Percentiles rank a stretch among this genome's conserved stretches.
phyloP scores from a whole-genome alignment of 2,329 filamentous ascomycete genomes.

The Colletotrichum godetiae region DNA sequence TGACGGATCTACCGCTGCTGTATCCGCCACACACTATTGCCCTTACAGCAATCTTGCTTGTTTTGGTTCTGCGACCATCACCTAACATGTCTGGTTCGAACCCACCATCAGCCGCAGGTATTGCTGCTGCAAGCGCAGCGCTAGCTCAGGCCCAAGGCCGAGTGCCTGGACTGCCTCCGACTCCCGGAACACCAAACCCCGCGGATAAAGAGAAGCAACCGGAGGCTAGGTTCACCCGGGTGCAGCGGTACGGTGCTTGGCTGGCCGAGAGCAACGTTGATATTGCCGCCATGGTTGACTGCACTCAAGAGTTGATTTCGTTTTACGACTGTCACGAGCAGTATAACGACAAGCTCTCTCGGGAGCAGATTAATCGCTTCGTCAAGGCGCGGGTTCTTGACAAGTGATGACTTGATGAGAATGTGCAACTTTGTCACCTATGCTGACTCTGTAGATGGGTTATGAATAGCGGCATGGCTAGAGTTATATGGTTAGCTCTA shows the following conservation, averaged over 20 bases:
- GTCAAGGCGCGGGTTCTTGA: constrained; percentile 69
- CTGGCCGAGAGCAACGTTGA: constrained; percentile 88
- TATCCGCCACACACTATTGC: constrained; percentile 89
- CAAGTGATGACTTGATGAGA: constrained; percentile 49
- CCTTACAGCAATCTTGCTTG: constrained; percentile 86
- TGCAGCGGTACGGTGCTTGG: constrained; percentile 78
- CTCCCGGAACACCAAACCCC: constrained; percentile 28
- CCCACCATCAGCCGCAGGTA: constrained; percentile 48
- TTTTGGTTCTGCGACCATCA: constrained; percentile 82
- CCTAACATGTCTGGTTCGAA: constrained; percentile 43
- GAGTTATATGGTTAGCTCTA: background rate
- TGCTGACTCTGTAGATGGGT: background rate
- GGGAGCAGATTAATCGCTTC: constrained; percentile 69
- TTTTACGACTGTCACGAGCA: constrained; percentile 80
- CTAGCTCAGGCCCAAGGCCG: constrained; percentile 54
- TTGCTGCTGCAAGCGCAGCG: constrained; percentile 62
- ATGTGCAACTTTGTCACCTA: background rate
- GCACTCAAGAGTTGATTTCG: constrained; percentile 90
- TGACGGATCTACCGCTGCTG: constrained; percentile 89
- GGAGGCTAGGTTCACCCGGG: constrained; percentile 70
- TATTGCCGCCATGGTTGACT: constrained; percentile 86
- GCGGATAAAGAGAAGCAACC: constrained; percentile 58
- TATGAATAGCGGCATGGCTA: background rate
- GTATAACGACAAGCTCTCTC: constrained; percentile 69
- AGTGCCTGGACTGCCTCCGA: constrained; percentile 28